Percentiles rank a stretch among this genome's conserved stretches.
phyloP scores from a whole-genome alignment of 148 eudicot genomes.

The Polygonum aviculare region DNA sequence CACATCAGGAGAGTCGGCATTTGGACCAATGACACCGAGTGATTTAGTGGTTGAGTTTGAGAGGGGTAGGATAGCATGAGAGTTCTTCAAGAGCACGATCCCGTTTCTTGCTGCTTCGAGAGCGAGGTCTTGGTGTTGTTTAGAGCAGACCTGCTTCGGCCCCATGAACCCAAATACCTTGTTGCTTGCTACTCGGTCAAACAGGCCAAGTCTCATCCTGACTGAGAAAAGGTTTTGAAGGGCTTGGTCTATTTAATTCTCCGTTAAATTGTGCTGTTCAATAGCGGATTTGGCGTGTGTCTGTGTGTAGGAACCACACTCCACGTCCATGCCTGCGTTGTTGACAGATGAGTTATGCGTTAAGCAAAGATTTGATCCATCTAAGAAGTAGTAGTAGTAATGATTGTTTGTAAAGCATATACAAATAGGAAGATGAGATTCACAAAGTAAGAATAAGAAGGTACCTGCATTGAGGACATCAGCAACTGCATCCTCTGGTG shows the following conservation, averaged over 20 bases:
- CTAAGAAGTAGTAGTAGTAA: neutral
- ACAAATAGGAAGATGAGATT: neutral
- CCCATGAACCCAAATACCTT: constrained; percentile 33
- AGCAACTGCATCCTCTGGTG: constrained; percentile 67
- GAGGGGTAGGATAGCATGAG: constrained; percentile 35
- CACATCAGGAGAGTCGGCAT: constrained; percentile 36
- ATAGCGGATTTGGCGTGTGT: constrained; percentile 34
- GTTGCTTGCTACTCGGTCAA: constrained; percentile 34
- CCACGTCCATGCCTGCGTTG: constrained; percentile 45
- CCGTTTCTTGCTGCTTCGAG: constrained; percentile 56
- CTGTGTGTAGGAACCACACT: constrained; percentile 40
- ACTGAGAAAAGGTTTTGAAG: constrained; percentile 41
- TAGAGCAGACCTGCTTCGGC: constrained; percentile 40
- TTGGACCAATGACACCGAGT: constrained; percentile 55
- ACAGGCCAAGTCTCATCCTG: constrained; percentile 56
- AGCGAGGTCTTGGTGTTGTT: constrained; percentile 42
- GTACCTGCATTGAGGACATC: constrained; percentile 48
- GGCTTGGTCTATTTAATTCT: constrained; percentile 33
- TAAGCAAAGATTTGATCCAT: neutral
- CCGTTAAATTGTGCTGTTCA: constrained; percentile 27
- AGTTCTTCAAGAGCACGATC: constrained; percentile 53
- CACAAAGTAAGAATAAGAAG: neutral
- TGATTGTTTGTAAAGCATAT: neutral
- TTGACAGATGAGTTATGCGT: constrained; percentile 1
- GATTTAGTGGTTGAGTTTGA: constrained; percentile 26